Evolutionary conservation across 2,329 filamentous ascomycete genomes (phyloP).

Genomic region (Sclerotinia spermophila): DNA sequence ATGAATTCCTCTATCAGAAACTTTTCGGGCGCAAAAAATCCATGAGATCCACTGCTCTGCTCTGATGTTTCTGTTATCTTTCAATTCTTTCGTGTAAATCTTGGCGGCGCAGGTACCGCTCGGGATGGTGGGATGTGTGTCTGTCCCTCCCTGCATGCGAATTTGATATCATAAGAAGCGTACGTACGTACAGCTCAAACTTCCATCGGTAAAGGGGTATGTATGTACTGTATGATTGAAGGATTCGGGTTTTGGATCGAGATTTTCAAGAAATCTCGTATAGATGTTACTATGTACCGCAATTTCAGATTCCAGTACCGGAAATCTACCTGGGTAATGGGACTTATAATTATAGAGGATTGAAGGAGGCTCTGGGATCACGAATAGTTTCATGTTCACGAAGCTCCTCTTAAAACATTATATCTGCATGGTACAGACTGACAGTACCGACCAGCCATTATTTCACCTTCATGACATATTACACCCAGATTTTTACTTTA

Average conservation of each 20-base stretch:
- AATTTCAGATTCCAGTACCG: not conserved
- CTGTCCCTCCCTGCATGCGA: not conserved
- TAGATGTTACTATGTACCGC: not conserved
- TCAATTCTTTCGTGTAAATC: not conserved
- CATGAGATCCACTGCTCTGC: not conserved
- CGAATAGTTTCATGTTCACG: not conserved
- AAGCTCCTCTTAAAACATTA: not conserved
- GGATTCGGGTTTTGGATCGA: not conserved
- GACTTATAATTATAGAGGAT: not conserved
- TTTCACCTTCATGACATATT: not conserved
- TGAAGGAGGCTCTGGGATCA: not conserved
- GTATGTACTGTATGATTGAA: too few species aligned
- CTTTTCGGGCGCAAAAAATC: not conserved
- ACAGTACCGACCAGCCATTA: not conserved
- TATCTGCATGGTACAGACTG: not conserved
- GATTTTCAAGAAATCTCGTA: not conserved
- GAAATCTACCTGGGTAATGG: not conserved
- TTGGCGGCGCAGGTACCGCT: constrained; percentile 5
- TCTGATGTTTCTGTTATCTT: not conserved
- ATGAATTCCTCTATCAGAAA: not conserved
- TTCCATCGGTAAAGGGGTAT: not conserved
- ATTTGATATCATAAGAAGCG: not conserved
- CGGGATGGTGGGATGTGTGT: not conserved
- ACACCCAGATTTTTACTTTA: not conserved
- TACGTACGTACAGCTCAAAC: not conserved